Evolutionary conservation across 2,329 filamentous ascomycete species (phyloP).

Genomic region (Fusarium chaquense): DNA sequence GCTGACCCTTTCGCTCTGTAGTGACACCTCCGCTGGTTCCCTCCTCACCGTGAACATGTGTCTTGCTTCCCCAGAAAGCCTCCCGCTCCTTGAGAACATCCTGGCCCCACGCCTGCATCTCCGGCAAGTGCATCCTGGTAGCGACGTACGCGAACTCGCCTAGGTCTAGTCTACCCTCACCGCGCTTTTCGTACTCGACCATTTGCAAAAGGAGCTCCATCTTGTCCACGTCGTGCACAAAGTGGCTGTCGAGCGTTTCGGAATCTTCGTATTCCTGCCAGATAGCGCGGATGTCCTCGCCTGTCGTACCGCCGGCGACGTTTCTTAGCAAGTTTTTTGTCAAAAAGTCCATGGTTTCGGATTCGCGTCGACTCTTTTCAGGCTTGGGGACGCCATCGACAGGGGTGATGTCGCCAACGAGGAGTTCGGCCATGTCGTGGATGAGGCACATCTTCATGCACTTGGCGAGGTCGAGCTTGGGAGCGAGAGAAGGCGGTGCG

Average conservation of each 20-base stretch:
- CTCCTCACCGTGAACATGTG: conserved; percentile 61
- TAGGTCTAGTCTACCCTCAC: conserved; percentile 76
- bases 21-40: conserved; percentile 56
- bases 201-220: conserved; percentile 95
- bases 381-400: conserved; percentile 85
- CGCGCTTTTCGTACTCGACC: conserved; percentile 90
- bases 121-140: conserved; percentile 76
- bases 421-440: conserved; percentile 96
- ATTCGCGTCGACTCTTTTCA: conserved; percentile 91
- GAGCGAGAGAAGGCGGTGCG: conserved; percentile 78
- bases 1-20: conserved; percentile 54
- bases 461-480: conserved; percentile 78
- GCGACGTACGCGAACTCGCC: conserved; percentile 89
- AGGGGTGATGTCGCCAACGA: conserved; percentile 97
- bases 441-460: conserved; percentile 97
- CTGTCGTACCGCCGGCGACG: conserved; percentile 77
- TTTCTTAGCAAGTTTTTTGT: conserved; percentile 77
- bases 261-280: conserved; percentile 98
- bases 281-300: conserved; percentile 77
- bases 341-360: conserved; percentile 92
- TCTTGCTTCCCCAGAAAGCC: conserved; percentile 73
- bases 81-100: conserved; percentile 82
- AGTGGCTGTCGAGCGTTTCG: conserved; percentile 83
- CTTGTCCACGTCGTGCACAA: conserved; percentile 98
- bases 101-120: conserved; percentile 83